Conservation (phyloP, 1,139 yeast genomes). For the Taphrina flavorubra region DNA sequence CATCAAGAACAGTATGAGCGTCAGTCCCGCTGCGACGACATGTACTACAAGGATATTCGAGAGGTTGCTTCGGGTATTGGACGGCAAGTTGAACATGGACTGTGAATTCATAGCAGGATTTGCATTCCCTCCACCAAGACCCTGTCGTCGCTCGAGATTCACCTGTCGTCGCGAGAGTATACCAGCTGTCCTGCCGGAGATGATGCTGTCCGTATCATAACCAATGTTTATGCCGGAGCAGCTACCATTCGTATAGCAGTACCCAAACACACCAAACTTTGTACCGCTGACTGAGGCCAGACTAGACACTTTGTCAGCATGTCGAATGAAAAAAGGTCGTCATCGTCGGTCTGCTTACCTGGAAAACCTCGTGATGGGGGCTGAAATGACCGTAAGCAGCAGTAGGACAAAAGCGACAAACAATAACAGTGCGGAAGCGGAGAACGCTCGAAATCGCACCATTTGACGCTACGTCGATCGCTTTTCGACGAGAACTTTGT, state of each 20-base stretch:
- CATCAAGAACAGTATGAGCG: constrained; percentile 59
- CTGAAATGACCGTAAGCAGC: constrained; percentile 63
- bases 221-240: constrained; percentile 64
- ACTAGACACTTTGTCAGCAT: constrained; percentile 50
- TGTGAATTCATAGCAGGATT: not conserved
- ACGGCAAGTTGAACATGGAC: constrained; percentile 56
- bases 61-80: constrained; percentile 66
- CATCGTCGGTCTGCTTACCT: constrained; percentile 49
- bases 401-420: constrained; percentile 61
- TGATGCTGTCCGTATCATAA: constrained; percentile 52
- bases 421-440: constrained; percentile 51
- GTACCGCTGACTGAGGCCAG: constrained; percentile 27
- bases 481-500: not conserved
- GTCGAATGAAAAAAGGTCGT: not conserved
- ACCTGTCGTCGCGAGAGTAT: not conserved
- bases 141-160: constrained; percentile 3
- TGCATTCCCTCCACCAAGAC: not conserved
- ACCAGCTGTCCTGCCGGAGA: not conserved
- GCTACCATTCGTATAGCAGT: constrained; percentile 58
- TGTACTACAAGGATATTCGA: constrained; percentile 76
- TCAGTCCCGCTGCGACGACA: constrained; percentile 81
- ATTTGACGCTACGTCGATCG: not conserved
- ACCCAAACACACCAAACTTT: constrained; percentile 86
- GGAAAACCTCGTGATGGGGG: constrained; percentile 61
- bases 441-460: constrained; percentile 21